Conservation (phyloP, 768 basidiomycete genomes). For the Austroboletus festivus region DNA sequence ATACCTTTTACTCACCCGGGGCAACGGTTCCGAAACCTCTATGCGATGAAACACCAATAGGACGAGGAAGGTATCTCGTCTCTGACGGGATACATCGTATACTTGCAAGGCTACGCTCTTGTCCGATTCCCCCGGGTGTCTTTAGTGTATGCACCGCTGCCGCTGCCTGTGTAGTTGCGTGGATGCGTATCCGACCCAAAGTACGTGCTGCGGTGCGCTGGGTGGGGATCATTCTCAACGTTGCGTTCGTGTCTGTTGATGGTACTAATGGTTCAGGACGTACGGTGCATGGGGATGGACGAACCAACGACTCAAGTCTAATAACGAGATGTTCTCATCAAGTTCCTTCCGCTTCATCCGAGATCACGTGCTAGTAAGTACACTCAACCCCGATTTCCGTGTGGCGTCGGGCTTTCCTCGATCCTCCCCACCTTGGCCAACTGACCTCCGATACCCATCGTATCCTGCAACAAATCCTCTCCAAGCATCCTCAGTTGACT, state of each 20-base stretch:
- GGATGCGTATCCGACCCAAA: slow-evolving; percentile 19
- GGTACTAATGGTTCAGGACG: no score
- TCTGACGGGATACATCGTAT: neutral
- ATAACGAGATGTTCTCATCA: slow-evolving; percentile 8
- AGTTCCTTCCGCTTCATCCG: slow-evolving; percentile 26
- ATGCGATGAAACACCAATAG: neutral
- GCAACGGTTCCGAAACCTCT: slow-evolving; percentile 18
- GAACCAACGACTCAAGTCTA: neutral
- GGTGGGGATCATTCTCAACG: slow-evolving; percentile 29
- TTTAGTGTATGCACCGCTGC: slow-evolving; percentile 5
- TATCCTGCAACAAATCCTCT: slow-evolving; percentile 59
- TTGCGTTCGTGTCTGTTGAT: neutral
- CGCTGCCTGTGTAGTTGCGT: slow-evolving; percentile 8
- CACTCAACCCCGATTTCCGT: slow-evolving; percentile 22
- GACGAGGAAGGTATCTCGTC: neutral
- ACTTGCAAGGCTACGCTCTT: slow-evolving; percentile 4
- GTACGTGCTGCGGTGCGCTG: slow-evolving; percentile 27
- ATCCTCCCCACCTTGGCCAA: slow-evolving; percentile 46
- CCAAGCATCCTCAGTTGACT: slow-evolving; percentile 55
- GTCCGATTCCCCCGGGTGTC: slow-evolving; percentile 7
- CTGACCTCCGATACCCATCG: slow-evolving; percentile 56
- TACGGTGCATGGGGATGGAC: neutral
- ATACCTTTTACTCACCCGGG: slow-evolving; percentile 13
- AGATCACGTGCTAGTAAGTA: slow-evolving; percentile 15
- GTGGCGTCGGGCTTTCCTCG: slow-evolving; percentile 67